Evolutionary conservation across 805 yeast genomes (phyloP).

Genomic region (Metschnikowia cerradonensis): DNA sequence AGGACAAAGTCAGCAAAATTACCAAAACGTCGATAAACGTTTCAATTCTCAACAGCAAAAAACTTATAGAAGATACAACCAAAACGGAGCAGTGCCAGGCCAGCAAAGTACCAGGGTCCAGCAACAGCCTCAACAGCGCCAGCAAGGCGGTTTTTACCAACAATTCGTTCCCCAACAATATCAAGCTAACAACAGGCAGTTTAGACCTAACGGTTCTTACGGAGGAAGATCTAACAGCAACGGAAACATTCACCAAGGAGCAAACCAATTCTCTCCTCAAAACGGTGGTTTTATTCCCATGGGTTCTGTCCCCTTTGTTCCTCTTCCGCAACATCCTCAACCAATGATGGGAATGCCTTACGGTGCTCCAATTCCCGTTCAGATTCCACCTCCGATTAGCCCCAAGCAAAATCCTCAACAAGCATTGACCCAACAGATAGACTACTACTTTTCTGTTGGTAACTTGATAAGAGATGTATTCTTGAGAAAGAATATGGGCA

Average conservation of each 20-base stretch:
- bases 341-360: conserved; percentile 19
- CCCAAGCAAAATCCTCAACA: conserved; percentile 44
- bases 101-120: conserved; percentile 20
- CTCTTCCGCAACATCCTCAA: conserved; percentile 25
- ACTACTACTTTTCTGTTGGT: conserved; percentile 86
- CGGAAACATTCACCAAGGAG: conserved; percentile 18
- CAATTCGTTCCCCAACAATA: conserved; percentile 25
- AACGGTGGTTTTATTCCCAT: conserved; percentile 19
- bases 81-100: conserved; percentile 18
- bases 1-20: conserved; percentile 10
- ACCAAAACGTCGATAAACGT: conserved; percentile 9
- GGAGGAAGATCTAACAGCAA: conserved; percentile 17
- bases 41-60: conserved; percentile 20
- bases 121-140: conserved; percentile 18
- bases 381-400: conserved; percentile 44
- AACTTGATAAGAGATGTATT: conserved; percentile 82
- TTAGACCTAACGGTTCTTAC: conserved; percentile 17
- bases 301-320: conserved; percentile 18
- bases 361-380: conserved; percentile 19
- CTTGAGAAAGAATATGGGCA: conserved; percentile 71
- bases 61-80: conserved; percentile 26
- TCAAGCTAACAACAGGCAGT: conserved; percentile 27
- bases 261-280: conserved; percentile 9
- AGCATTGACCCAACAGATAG: conserved; percentile 60
- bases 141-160: conserved; percentile 26